Evolutionary conservation across 2,329 filamentous ascomycete genomes (phyloP).

Genomic region (Corynespora cassiicola): DNA sequence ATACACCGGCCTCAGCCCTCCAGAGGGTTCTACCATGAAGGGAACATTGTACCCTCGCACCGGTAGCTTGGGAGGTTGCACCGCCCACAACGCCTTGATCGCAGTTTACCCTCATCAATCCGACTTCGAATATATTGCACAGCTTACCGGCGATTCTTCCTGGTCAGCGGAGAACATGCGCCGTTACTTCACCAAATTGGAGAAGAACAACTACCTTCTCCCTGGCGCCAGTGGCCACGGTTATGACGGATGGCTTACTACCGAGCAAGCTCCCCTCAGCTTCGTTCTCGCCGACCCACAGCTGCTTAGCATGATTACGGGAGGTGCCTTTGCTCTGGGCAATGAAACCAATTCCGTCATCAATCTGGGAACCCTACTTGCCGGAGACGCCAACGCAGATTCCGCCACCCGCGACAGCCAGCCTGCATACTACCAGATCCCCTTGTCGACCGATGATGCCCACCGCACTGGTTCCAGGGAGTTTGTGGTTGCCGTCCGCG

Average conservation of each 20-base stretch:
- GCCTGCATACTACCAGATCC: conserved; percentile 64
- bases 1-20: conserved; percentile 59
- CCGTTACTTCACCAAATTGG: conserved; percentile 63
- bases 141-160: conserved; percentile 65
- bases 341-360: conserved; percentile 42
- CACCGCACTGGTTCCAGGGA: conserved; percentile 63
- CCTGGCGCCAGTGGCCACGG: conserved; percentile 58
- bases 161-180: conserved; percentile 68
- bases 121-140: conserved; percentile 66
- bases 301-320: conserved; percentile 59
- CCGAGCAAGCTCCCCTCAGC: conserved; percentile 57
- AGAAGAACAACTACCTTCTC: conserved; percentile 61
- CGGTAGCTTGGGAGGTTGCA: conserved; percentile 64
- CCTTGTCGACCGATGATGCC: conserved; percentile 57
- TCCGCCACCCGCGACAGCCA: conserved; percentile 52
- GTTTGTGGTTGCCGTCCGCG: conserved; percentile 59
- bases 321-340: conserved; percentile 61
- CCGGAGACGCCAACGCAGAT: conserved; percentile 60
- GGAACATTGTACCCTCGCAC: conserved; percentile 66
- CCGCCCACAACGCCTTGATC: conserved; percentile 68
- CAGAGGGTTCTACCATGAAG: conserved; percentile 57
- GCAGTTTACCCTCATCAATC: conserved; percentile 64
- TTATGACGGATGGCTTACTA: conserved; percentile 63
- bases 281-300: conserved; percentile 61
- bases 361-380: conserved; percentile 45